Percentiles rank a stretch among this genome's conserved stretches.
Evolutionary conservation across 345 rosid species (phyloP).

Genomic region (Sapria himalayana): DNA sequence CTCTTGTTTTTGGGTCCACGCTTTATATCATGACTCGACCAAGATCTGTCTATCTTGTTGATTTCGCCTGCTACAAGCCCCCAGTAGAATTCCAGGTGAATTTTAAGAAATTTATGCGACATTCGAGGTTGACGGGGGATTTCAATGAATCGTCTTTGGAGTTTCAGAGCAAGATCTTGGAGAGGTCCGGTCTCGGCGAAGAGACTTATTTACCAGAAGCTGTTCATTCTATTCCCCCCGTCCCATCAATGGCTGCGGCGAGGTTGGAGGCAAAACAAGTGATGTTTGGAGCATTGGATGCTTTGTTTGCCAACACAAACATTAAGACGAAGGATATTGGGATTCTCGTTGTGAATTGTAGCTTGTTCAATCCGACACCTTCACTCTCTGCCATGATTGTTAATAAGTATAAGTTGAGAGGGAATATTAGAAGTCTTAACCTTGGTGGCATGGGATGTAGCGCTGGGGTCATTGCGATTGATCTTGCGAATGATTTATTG

Average conservation of each 20-base stretch:
- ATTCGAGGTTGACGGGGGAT: conserved; percentile 41
- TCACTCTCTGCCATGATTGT: conserved; percentile 79
- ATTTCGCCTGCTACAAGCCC: conserved; percentile 59
- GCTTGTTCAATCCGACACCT: conserved; percentile 88
- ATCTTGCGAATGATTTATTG: conserved; percentile 63
- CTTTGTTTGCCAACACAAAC: conserved; percentile 42
- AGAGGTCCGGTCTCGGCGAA: conserved; percentile 77
- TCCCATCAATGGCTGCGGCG: conserved; percentile 68
- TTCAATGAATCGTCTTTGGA: conserved; percentile 65
- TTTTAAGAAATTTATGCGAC: conserved; percentile 51
- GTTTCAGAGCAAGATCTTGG: conserved; percentile 67
- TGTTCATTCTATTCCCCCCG: conserved; percentile 52
- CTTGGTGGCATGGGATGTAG: conserved; percentile 93
- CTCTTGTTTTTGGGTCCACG: conserved; percentile 46
- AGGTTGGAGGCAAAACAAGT: conserved; percentile 86
- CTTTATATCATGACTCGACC: conserved; percentile 72
- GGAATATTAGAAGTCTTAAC: conserved; percentile 48
- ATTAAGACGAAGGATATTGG: conserved; percentile 75
- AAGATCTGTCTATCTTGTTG: conserved; percentile 56
- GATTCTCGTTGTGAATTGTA: conserved; percentile 66
- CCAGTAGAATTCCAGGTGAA: conserved; percentile 35
- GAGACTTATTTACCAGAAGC: conserved; percentile 81
- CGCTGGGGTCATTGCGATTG: conserved; percentile 73
- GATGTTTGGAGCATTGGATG: conserved; percentile 69
- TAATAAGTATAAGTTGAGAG: conserved; percentile 63